phyloP scores from a whole-genome alignment of 805 yeast genomes.

The Sungouiella thailandica region DNA sequence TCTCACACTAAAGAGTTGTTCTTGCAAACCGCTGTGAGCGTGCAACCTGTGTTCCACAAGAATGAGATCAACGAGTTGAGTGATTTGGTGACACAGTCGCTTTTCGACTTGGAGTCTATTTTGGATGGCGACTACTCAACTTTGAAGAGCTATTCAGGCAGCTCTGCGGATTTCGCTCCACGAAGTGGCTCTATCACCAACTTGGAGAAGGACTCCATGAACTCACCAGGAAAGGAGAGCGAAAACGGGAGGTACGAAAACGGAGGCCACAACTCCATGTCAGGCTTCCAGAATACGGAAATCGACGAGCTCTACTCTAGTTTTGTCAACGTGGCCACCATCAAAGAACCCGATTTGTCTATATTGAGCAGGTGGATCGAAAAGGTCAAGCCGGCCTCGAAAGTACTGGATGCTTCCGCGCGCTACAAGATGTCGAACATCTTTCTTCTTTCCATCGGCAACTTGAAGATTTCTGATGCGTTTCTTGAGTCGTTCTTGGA shows the following conservation, averaged over 20 bases:
- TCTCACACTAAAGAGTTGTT: constrained; percentile 92
- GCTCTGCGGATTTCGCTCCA: not conserved
- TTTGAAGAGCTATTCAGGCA: constrained; percentile 13
- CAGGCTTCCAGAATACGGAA: constrained; percentile 34
- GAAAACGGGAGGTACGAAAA: constrained; percentile 5
- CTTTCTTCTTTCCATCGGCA: constrained; percentile 63
- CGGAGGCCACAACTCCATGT: constrained; percentile 14
- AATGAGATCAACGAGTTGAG: constrained; percentile 79
- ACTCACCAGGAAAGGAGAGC: not conserved
- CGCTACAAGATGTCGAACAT: constrained; percentile 54
- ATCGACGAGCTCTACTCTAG: constrained; percentile 71
- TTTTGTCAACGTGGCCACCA: constrained; percentile 51
- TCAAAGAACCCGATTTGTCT: constrained; percentile 35
- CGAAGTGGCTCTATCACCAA: not conserved
- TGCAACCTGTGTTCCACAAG: constrained; percentile 94
- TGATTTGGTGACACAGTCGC: constrained; percentile 62
- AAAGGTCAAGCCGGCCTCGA: constrained; percentile 26
- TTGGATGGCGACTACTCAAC: constrained; percentile 42
- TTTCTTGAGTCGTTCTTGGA: constrained; percentile 50
- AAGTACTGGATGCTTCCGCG: constrained; percentile 7
- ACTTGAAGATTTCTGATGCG: constrained; percentile 60
- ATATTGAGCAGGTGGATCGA: constrained; percentile 37
- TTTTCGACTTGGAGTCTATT: constrained; percentile 68
- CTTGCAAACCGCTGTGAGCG: constrained; percentile 86
- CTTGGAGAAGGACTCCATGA: constrained; percentile 2